A percentile compares a stretch with the other conserved stretches of the same genome.
Conservation (phyloP, 2,329 filamentous ascomycete genomes). For the Talaromyces sp. region DNA sequence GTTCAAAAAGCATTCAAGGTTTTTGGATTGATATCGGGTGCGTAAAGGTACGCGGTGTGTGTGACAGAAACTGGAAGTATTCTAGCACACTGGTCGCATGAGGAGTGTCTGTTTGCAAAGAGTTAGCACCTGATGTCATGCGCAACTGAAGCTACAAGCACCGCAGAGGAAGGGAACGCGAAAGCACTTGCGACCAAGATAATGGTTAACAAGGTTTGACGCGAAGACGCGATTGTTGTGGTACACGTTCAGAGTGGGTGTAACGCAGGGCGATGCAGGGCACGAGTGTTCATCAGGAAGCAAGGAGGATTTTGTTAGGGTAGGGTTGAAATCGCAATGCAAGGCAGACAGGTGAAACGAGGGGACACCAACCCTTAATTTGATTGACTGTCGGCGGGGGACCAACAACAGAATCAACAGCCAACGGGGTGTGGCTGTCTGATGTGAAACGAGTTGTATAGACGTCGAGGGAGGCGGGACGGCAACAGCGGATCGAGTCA, state of each 20-base stretch:
- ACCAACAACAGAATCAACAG: not conserved
- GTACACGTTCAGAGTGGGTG: not conserved
- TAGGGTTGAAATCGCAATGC: not conserved
- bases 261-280: slow-evolving; percentile 1
- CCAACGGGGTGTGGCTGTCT: not conserved
- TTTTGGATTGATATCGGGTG: not conserved
- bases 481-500: not conserved
- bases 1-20: slow-evolving; percentile 31
- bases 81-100: not conserved
- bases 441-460: not conserved
- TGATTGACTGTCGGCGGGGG: not conserved
- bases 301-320: not conserved
- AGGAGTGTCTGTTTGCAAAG: not conserved
- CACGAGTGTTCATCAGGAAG: not conserved
- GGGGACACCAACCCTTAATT: slow-evolving; percentile 7
- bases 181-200: not conserved
- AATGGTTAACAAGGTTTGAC: not conserved
- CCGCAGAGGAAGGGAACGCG: not conserved
- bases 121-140: not conserved
- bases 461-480: not conserved
- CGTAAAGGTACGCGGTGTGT: not conserved
- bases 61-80: not conserved
- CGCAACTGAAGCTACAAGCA: not conserved
- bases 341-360: slow-evolving; percentile 2
- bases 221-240: not conserved